These are phyloP conservation scores for Metarhizium guizhouense DNA, from an alignment of 2,329 filamentous ascomycete genomes.

Conservation along the genomic window DNA sequence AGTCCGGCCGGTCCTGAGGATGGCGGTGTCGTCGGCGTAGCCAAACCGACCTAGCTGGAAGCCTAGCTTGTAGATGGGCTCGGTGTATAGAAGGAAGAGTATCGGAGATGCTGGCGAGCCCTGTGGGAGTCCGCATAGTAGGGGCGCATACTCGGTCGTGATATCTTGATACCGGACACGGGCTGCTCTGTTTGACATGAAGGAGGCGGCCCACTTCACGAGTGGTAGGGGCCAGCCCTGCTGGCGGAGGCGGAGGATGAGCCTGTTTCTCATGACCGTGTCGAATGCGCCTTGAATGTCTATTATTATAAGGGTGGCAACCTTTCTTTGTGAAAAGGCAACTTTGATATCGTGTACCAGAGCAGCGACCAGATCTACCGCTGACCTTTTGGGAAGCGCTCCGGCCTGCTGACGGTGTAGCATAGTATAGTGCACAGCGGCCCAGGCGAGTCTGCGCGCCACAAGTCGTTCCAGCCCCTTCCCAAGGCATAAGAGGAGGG, in stretches of 20 bases:
- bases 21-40: conserved; percentile 3
- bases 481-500: conserved; percentile 16
- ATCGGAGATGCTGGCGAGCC: conserved; percentile 12
- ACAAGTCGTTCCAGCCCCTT: too few species aligned
- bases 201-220: conserved; percentile 7
- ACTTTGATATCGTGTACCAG: conserved; percentile 13
- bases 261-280: conserved; percentile 9
- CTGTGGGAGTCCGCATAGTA: conserved; percentile 7
- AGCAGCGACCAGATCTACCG: conserved; percentile 10
- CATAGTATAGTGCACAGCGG: conserved; percentile 10
- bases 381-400: conserved; percentile 14
- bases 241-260: conserved; percentile 8
- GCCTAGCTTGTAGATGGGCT: conserved; percentile 8
- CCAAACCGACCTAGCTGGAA: conserved; percentile 1
- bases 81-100: too few species aligned
- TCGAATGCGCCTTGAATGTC: conserved; percentile 12
- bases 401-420: conserved; percentile 12
- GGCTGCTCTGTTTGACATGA: conserved; percentile 5
- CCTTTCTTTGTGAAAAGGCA: conserved; percentile 6
- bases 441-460: conserved; percentile 12
- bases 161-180: conserved; percentile 5
- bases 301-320: conserved; percentile 9
- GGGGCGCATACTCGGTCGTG: conserved; percentile 1
- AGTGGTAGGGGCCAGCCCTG: conserved; percentile 9
- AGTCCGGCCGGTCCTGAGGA: conserved; percentile 9